Evolutionary conservation across 208 protist species (phyloP).

Genomic region (Herpetomonas tarakana): DNA sequence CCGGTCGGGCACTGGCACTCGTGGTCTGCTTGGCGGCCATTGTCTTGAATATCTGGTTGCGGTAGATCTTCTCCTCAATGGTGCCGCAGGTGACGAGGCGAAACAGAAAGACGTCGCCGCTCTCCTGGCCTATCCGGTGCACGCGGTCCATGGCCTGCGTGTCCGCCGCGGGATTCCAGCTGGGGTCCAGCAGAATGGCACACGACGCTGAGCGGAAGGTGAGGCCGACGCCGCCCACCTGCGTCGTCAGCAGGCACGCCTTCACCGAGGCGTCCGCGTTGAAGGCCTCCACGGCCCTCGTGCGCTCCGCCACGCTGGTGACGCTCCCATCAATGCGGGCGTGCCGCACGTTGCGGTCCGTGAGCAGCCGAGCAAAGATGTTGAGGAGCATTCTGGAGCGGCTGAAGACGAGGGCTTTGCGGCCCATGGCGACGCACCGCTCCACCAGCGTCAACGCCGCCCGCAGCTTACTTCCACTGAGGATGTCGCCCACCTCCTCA

Average conservation of each 20-base stretch:
- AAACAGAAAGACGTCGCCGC: slow-evolving; percentile 93
- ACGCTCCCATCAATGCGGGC: slow-evolving; percentile 69
- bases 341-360: slow-evolving; percentile 33
- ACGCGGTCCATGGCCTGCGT: slow-evolving; percentile 96
- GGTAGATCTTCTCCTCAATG: slow-evolving; percentile 98
- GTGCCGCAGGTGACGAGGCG: slow-evolving; percentile 95
- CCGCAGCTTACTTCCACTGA: slow-evolving; percentile 57
- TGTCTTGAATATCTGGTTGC: slow-evolving; percentile 96
- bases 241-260: slow-evolving; percentile 96
- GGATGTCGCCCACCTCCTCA: slow-evolving; percentile 50
- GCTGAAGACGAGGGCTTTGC: slow-evolving; percentile 76
- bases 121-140: slow-evolving; percentile 97
- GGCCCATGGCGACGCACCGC: slow-evolving; percentile 31
- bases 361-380: slow-evolving; percentile 43
- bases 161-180: slow-evolving; percentile 97
- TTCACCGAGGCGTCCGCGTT: slow-evolving; percentile 48
- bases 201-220: slow-evolving; percentile 94
- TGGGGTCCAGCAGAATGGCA: slow-evolving; percentile 96
- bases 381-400: slow-evolving; percentile 69
- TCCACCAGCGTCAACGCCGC: slow-evolving; percentile 51
- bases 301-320: slow-evolving; percentile 28
- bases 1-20: not conserved
- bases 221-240: slow-evolving; percentile 97
- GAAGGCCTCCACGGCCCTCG: slow-evolving; percentile 76
- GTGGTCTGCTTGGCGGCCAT: slow-evolving; percentile 62